These are phyloP conservation scores for Paxillus involutus DNA, from an alignment of 768 basidiomycete genomes.

Conservation along the genomic window DNA sequence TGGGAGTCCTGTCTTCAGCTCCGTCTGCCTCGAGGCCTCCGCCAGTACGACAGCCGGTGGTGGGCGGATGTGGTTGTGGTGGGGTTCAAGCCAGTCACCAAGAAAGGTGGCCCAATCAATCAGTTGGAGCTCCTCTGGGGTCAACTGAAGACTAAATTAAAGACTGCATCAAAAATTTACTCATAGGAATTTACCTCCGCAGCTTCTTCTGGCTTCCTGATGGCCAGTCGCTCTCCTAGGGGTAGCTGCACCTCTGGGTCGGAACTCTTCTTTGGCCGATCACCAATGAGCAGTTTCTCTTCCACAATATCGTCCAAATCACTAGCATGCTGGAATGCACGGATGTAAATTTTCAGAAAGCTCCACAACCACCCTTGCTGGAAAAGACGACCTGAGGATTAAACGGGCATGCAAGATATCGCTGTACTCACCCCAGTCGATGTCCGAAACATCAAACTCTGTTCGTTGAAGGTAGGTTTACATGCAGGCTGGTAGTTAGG, in stretches of 20 bases:
- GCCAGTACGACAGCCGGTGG: slow-evolving; percentile 68
- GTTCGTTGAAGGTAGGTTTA: slow-evolving; percentile 54
- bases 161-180: background rate
- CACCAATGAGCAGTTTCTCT: slow-evolving; percentile 79
- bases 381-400: background rate
- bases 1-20: slow-evolving; percentile 68
- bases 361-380: slow-evolving; percentile 72
- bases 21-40: slow-evolving; percentile 71
- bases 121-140: slow-evolving; percentile 58
- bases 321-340: slow-evolving; percentile 73
- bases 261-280: slow-evolving; percentile 66
- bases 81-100: slow-evolving; percentile 74
- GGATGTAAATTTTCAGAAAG: slow-evolving; percentile 77
- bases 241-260: slow-evolving; percentile 50
- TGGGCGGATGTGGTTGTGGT: slow-evolving; percentile 73
- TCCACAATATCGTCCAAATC: slow-evolving; percentile 80
- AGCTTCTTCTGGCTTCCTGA: slow-evolving; percentile 49
- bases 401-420: background rate
- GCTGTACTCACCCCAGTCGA: slow-evolving; percentile 55
- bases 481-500: slow-evolving; percentile 72
- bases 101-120: slow-evolving; percentile 61
- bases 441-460: slow-evolving; percentile 66
- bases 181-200: slow-evolving; percentile 43
- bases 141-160: slow-evolving; percentile 47
- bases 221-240: slow-evolving; percentile 57